Evolutionary conservation across 2,329 filamentous ascomycete genomes (phyloP).

Genomic region (Xylariaceae sp.): DNA sequence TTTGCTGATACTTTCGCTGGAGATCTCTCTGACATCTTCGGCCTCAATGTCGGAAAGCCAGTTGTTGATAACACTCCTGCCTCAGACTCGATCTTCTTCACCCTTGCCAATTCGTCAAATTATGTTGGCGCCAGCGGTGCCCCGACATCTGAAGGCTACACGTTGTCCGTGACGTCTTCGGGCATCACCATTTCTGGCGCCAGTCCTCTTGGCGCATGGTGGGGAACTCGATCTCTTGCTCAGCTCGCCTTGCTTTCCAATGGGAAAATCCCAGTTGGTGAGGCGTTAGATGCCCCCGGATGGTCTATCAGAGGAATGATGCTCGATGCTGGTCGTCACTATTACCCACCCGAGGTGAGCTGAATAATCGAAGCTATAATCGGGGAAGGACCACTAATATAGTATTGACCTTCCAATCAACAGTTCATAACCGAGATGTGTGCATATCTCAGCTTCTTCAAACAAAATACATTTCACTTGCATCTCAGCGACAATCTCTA

Average conservation of each 20-base stretch:
- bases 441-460: slow-evolving; percentile 58
- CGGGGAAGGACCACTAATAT: neutral
- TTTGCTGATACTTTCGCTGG: slow-evolving; percentile 45
- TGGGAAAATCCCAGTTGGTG: slow-evolving; percentile 39
- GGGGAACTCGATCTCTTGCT: slow-evolving; percentile 53
- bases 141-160: slow-evolving; percentile 47
- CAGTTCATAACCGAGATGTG: slow-evolving; percentile 55
- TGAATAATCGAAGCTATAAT: neutral
- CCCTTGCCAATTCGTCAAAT: slow-evolving; percentile 36
- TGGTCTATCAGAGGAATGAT: slow-evolving; percentile 44
- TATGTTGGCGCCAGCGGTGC: slow-evolving; percentile 44
- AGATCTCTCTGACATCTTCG: slow-evolving; percentile 30
- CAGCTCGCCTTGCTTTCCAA: slow-evolving; percentile 45
- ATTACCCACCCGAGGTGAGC: slow-evolving; percentile 44
- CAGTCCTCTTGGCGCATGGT: slow-evolving; percentile 53
- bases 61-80: slow-evolving; percentile 15
- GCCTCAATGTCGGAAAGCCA: slow-evolving; percentile 28
- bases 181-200: slow-evolving; percentile 47
- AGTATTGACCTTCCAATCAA: slow-evolving; percentile 2
- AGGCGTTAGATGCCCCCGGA: slow-evolving; percentile 45
- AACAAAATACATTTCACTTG: slow-evolving; percentile 56
- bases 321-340: slow-evolving; percentile 54
- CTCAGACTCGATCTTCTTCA: slow-evolving; percentile 41
- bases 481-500: slow-evolving; percentile 56
- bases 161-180: slow-evolving; percentile 36